Evolutionary conservation across 306 rosid species (phyloP).

Genomic region (Urtica urens): DNA sequence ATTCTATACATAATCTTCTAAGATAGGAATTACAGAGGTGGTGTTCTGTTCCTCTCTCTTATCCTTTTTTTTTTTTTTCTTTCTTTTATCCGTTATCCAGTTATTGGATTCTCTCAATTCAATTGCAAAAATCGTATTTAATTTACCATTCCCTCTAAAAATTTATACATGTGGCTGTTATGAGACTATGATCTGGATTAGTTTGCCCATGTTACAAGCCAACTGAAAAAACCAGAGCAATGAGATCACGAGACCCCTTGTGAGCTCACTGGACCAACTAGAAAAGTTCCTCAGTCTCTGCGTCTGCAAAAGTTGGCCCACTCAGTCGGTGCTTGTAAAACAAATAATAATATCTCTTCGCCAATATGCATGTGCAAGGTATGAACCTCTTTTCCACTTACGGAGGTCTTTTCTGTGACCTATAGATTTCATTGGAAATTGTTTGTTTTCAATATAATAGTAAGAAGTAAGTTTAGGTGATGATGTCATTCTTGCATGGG

Average conservation of each 20-base stretch:
- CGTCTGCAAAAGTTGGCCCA: slow-evolving; percentile 1
- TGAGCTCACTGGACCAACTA: not conserved
- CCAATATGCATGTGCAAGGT: slow-evolving; percentile 1
- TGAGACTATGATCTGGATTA: not conserved
- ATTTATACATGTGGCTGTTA: too few relatives aligned
- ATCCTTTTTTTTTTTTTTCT: not conserved
- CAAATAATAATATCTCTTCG: not conserved
- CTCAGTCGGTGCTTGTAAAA: not conserved
- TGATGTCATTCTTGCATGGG: not conserved
- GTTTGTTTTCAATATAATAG: not conserved
- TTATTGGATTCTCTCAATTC: too few relatives aligned
- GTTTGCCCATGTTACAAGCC: slow-evolving; percentile 3
- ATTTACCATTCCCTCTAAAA: too few relatives aligned
- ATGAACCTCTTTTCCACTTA: not conserved
- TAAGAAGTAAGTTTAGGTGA: not conserved
- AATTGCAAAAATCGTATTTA: too few relatives aligned
- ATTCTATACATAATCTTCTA: slow-evolving; percentile 35
- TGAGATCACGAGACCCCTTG: too few relatives aligned
- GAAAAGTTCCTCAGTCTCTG: slow-evolving; percentile 1
- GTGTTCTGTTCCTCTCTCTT: not conserved
- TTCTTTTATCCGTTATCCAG: too few relatives aligned
- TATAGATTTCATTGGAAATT: not conserved
- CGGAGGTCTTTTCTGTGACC: not conserved
- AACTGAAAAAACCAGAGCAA: too few relatives aligned
- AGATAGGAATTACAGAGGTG: slow-evolving; percentile 30